A percentile compares a stretch with the other conserved stretches of the same genome.
Evolutionary conservation across 2,329 filamentous ascomycete genomes (phyloP).

Genomic region (Fusarium tanahbumbuense): DNA sequence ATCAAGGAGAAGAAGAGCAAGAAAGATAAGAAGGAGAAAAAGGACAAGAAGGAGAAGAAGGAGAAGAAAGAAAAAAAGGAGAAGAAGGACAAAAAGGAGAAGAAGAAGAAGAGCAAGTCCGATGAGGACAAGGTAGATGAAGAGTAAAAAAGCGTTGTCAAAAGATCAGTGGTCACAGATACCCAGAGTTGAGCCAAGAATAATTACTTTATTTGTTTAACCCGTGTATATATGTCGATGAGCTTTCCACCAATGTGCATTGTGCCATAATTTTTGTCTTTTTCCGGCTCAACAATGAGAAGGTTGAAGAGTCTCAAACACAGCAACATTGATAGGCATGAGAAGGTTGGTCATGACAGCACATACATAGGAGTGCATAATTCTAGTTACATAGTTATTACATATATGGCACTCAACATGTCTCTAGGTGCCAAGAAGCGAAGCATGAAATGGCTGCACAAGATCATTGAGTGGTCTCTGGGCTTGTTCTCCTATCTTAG

Average conservation of each 20-base stretch:
- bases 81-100: not conserved
- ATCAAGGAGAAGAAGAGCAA: constrained; percentile 1
- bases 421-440: not conserved
- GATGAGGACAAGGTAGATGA: constrained; percentile 14
- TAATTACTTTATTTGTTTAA: not conserved
- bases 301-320: not conserved
- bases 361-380: not conserved
- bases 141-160: constrained; percentile 25
- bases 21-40: constrained; percentile 4
- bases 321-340: not conserved
- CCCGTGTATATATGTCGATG: not conserved
- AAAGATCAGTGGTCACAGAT: constrained; percentile 30
- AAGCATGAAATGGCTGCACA: not conserved
- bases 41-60: not conserved
- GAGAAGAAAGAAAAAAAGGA: not conserved
- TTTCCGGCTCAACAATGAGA: not conserved
- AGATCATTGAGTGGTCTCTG: not conserved
- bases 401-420: not conserved
- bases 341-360: not conserved
- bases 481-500: too few relatives aligned
- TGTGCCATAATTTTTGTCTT: not conserved
- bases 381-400: not conserved
- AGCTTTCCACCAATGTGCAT: too few relatives aligned
- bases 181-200: constrained; percentile 30
- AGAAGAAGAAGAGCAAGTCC: constrained; percentile 21